These are phyloP conservation scores for Vanrija pseudolonga DNA, from an alignment of 1,284 basidiomycete genomes.

Conservation along the genomic window DNA sequence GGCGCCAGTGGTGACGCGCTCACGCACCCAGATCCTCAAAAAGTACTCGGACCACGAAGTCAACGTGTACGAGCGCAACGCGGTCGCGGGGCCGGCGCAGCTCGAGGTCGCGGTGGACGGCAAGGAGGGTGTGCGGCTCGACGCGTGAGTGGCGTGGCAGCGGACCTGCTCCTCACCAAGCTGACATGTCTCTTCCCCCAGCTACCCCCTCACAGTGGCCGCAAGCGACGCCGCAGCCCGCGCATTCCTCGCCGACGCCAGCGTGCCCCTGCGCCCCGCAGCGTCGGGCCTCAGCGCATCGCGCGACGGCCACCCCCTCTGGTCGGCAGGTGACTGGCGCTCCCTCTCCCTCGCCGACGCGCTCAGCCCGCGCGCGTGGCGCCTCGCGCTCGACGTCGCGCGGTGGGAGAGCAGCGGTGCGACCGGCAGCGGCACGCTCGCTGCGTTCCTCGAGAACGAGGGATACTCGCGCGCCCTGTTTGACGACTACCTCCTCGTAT, in stretches of 20 bases:
- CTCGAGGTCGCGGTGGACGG: slow-evolving; percentile 27
- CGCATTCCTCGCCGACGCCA: slow-evolving; percentile 63
- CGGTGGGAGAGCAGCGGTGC: slow-evolving; percentile 59
- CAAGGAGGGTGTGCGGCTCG: slow-evolving; percentile 58
- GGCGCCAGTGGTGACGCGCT: neutral
- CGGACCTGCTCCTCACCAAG: neutral
- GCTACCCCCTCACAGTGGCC: slow-evolving; percentile 57
- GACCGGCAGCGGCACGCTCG: slow-evolving; percentile 57
- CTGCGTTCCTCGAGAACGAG: slow-evolving; percentile 63
- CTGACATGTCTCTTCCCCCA: neutral
- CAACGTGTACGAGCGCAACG: slow-evolving; percentile 69
- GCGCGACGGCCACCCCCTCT: slow-evolving; percentile 50
- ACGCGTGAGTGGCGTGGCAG: slow-evolving; percentile 56
- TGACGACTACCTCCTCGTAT: slow-evolving; percentile 74
- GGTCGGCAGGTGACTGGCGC: neutral
- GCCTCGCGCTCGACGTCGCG: slow-evolving; percentile 70
- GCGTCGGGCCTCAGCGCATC: slow-evolving; percentile 79
- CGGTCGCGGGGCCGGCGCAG: slow-evolving; percentile 57
- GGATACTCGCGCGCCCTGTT: slow-evolving; percentile 67
- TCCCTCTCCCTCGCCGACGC: slow-evolving; percentile 11
- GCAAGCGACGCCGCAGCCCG: slow-evolving; percentile 74
- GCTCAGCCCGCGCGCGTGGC: slow-evolving; percentile 66
- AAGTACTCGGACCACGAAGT: slow-evolving; percentile 75
- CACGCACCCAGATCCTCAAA: slow-evolving; percentile 57
- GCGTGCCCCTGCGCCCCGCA: slow-evolving; percentile 55